Percentiles rank a stretch among this genome's conserved stretches.
Evolutionary conservation across 139 green algal genomes (phyloP).

Genomic region (Yamagishiella unicocca): DNA sequence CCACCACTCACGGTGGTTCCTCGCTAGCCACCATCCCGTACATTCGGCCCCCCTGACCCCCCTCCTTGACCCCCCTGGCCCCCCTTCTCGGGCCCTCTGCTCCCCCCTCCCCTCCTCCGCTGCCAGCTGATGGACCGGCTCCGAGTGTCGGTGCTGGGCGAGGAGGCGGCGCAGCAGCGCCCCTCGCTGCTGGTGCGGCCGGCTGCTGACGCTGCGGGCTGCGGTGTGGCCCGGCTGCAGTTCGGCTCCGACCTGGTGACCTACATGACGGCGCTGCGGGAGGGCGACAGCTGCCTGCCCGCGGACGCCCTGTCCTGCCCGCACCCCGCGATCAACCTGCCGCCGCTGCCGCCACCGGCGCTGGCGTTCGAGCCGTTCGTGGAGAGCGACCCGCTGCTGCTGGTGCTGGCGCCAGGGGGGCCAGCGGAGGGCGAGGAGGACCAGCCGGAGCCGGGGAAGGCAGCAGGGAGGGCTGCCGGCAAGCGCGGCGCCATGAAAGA

Average conservation of each 20-base stretch:
- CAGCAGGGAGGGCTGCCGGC: too few relatives aligned
- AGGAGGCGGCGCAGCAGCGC: neutral
- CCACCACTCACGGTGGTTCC: too few relatives aligned
- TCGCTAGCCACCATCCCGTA: too few relatives aligned
- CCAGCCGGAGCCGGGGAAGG: too few relatives aligned
- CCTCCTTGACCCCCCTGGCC: too few relatives aligned
- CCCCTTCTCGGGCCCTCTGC: too few relatives aligned
- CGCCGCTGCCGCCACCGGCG: neutral
- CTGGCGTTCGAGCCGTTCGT: conserved; percentile 16
- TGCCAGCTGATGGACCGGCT: conserved; percentile 3
- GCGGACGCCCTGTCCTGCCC: conserved; percentile 22
- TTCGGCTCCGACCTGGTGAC: neutral
- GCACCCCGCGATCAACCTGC: conserved; percentile 6
- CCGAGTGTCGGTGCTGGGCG: neutral
- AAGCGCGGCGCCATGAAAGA: neutral
- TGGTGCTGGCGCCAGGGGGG: neutral
- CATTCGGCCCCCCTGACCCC: too few relatives aligned
- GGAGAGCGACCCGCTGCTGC: neutral
- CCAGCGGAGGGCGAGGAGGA: neutral
- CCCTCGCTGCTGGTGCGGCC: conserved; percentile 10
- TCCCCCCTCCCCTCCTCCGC: neutral
- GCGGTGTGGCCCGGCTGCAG: conserved; percentile 5
- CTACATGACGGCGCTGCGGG: neutral
- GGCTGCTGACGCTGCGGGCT: neutral
- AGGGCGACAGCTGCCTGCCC: neutral